Evolutionary conservation across 305 asterid species (phyloP).

Genomic region (Fraxinus sp.): DNA sequence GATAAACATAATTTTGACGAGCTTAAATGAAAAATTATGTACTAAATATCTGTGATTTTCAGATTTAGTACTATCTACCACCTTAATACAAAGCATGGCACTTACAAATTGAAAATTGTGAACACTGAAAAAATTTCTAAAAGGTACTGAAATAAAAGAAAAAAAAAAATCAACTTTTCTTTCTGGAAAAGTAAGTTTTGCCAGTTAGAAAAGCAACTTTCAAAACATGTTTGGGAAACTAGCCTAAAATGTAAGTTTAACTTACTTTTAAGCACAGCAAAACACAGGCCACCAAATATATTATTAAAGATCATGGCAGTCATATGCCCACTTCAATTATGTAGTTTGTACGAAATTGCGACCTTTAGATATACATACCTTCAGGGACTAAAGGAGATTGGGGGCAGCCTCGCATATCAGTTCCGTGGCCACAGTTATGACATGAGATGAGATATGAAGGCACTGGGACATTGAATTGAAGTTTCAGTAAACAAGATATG

Average conservation of each 20-base stretch:
- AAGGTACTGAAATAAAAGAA: not conserved
- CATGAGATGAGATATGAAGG: conserved; percentile 78
- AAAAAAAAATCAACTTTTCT: not conserved
- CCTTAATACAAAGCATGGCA: not conserved
- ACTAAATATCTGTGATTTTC: not conserved
- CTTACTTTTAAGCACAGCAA: not conserved
- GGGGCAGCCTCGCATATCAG: conserved; percentile 94
- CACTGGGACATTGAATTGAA: conserved; percentile 50
- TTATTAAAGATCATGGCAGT: not conserved
- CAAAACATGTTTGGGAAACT: not conserved
- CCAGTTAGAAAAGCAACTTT: not conserved
- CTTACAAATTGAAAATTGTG: not conserved
- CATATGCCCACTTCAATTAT: not conserved
- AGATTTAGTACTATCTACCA: not conserved
- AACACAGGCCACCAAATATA: not conserved
- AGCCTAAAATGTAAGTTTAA: not conserved
- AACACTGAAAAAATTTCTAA: not conserved
- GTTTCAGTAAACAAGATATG: conserved; percentile 23
- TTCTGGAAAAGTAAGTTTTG: not conserved
- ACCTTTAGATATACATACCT: conserved; percentile 44
- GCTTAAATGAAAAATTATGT: not conserved
- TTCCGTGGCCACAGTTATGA: conserved; percentile 93
- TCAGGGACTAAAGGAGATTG: conserved; percentile 72
- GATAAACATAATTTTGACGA: not conserved
- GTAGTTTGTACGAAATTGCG: conserved; percentile 9